Evolutionary conservation across 768 basidiomycete species (phyloP).

Genomic region (Calocera cornea): DNA sequence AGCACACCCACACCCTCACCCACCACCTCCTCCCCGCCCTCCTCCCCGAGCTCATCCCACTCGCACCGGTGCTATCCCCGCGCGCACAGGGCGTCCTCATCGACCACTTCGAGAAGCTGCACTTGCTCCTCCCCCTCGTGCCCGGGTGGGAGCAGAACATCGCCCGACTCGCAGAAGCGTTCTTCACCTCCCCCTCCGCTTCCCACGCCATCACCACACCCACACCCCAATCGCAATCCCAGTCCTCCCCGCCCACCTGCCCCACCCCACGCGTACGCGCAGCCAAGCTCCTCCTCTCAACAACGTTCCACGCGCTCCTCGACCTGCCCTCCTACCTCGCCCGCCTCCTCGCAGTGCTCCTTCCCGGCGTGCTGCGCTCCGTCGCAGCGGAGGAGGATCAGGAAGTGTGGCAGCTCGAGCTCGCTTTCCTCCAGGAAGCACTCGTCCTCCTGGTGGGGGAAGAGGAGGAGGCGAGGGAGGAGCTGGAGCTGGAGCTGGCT

Average conservation of each 20-base stretch:
- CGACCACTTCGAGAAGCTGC: conserved; percentile 16
- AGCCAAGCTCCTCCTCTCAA: neutral
- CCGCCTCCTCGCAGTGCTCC: conserved; percentile 16
- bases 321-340: conserved; percentile 22
- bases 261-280: conserved; percentile 14
- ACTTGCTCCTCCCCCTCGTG: conserved; percentile 16
- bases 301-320: conserved; percentile 22
- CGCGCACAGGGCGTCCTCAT: conserved; percentile 13
- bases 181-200: conserved; percentile 15
- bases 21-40: neutral
- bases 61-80: conserved; percentile 23
- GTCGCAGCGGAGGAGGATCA: neutral
- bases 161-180: conserved; percentile 12
- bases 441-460: neutral
- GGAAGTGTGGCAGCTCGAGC: neutral
- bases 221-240: neutral
- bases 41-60: conserved; percentile 14
- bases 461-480: neutral
- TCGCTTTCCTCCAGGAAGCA: neutral
- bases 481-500: neutral
- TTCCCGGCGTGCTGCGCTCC: neutral
- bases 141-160: conserved; percentile 18
- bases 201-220: neutral
- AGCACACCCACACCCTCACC: neutral
- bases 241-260: neutral